Evolutionary conservation across 352 stramenopile species (phyloP).

Genomic region (Pythium pyrilobum): DNA sequence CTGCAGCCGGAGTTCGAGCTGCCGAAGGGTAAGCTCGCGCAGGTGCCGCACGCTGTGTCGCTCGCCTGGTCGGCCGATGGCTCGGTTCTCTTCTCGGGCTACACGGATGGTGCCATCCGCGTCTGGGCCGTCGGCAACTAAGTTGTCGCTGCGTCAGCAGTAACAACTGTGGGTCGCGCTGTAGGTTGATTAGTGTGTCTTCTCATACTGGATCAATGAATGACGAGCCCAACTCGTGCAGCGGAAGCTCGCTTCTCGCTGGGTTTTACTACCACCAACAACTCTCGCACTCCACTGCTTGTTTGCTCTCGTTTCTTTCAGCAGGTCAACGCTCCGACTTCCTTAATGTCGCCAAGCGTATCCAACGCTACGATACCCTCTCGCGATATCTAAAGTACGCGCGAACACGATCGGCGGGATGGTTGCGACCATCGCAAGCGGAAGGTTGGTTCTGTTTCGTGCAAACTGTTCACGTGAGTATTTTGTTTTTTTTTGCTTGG

Average conservation of each 20-base stretch:
- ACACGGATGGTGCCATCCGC: slow-evolving; percentile 98
- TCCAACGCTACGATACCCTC: too few relatives aligned
- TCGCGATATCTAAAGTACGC: too few relatives aligned
- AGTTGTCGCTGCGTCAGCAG: slow-evolving; percentile 15
- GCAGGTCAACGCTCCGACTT: too few relatives aligned
- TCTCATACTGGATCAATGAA: neutral
- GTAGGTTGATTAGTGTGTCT: neutral
- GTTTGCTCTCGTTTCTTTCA: neutral
- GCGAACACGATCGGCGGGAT: too few relatives aligned
- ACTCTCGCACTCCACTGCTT: neutral
- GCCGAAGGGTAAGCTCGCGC: slow-evolving; percentile 91
- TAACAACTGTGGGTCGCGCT: too few relatives aligned
- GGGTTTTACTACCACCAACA: slow-evolving; percentile 11
- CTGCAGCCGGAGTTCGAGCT: slow-evolving; percentile 91
- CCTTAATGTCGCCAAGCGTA: too few relatives aligned
- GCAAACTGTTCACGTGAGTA: too few relatives aligned
- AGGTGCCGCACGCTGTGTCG: slow-evolving; percentile 95
- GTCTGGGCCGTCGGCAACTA: slow-evolving; percentile 91
- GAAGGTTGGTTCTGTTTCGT: too few relatives aligned
- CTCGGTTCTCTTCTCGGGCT: slow-evolving; percentile 98
- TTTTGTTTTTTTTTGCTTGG: too few relatives aligned
- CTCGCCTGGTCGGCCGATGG: slow-evolving; percentile 98
- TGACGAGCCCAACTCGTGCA: slow-evolving; percentile 1
- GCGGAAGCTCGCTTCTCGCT: slow-evolving; percentile 8
- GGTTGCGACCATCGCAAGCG: too few relatives aligned